Conservation (phyloP, 345 rosid genomes). For the Bretschneidera sinensis region DNA sequence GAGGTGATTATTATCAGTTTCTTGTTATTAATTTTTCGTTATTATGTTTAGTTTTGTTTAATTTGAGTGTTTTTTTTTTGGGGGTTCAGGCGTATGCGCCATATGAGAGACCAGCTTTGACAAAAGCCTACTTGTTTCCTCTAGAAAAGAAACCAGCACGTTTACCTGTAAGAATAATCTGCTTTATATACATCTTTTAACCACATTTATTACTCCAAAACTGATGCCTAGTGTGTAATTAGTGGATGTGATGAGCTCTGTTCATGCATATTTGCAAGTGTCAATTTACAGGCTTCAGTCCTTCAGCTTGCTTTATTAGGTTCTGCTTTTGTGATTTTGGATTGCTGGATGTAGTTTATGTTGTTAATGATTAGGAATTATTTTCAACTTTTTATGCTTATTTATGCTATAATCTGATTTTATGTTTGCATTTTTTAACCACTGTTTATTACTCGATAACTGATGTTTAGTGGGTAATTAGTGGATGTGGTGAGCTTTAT, state of each 20-base stretch:
- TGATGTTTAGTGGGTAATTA: too few species aligned
- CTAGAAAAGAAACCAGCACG: conserved; percentile 89
- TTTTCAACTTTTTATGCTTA: too few species aligned
- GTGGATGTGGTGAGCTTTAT: too few species aligned
- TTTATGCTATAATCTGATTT: too few species aligned
- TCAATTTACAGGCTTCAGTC: background rate
- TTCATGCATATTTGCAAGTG: background rate
- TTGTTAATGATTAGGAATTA: background rate
- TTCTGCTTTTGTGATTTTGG: background rate
- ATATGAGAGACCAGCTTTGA: conserved; percentile 95
- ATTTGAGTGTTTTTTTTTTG: conserved; percentile 2
- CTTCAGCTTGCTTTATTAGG: background rate
- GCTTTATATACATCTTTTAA: too few species aligned
- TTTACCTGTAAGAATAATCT: conserved; percentile 59
- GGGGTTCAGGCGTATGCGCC: conserved; percentile 82
- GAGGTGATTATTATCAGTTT: conserved; percentile 46
- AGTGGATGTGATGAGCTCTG: background rate
- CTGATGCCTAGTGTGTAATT: background rate
- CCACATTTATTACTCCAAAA: background rate
- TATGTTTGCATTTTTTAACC: too few species aligned
- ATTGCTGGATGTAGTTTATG: background rate
- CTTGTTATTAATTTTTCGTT: background rate
- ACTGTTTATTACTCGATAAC: too few species aligned
- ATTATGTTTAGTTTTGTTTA: background rate
- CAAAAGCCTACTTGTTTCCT: conserved; percentile 92